Evolutionary conservation across 179 eudicot species (phyloP).

Genomic region (Vitellaria paradoxa): DNA sequence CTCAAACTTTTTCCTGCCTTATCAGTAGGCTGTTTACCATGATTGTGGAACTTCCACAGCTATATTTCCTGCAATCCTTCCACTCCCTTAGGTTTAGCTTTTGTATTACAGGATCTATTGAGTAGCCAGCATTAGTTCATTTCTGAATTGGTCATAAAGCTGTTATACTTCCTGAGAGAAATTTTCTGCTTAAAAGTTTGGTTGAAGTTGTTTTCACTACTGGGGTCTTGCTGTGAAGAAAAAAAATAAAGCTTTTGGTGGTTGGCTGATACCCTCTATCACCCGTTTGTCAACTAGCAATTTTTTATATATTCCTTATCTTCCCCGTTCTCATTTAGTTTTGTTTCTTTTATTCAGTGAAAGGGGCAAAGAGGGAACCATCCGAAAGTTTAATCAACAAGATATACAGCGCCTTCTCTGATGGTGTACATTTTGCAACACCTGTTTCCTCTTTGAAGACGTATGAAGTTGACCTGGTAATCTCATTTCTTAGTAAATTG

Average conservation of each 20-base stretch:
- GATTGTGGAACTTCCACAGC: neutral
- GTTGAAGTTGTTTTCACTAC: neutral
- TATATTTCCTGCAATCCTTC: constrained; percentile 1
- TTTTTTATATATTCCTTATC: neutral
- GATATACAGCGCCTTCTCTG: constrained; percentile 40
- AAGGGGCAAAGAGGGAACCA: constrained; percentile 41
- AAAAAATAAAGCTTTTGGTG: neutral
- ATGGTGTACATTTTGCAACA: constrained; percentile 51
- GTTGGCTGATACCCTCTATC: neutral
- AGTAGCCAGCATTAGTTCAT: neutral
- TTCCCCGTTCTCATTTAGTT: neutral
- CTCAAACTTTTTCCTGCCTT: neutral
- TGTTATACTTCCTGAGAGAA: neutral
- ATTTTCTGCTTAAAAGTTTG: neutral
- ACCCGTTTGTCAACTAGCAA: neutral
- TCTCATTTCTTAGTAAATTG: constrained; percentile 3
- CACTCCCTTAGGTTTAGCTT: neutral
- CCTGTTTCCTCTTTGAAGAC: constrained; percentile 52
- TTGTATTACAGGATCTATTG: constrained; percentile 1
- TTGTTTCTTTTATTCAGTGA: constrained; percentile 8
- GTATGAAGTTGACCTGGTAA: constrained; percentile 72
- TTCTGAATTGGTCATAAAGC: neutral
- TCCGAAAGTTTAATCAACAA: constrained; percentile 46
- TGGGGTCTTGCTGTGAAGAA: neutral
- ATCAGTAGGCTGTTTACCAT: neutral